Base-by-base conservation (phyloP, 2,329 filamentous ascomycete genomes). In the Aphanoascus verrucosus region DNA sequence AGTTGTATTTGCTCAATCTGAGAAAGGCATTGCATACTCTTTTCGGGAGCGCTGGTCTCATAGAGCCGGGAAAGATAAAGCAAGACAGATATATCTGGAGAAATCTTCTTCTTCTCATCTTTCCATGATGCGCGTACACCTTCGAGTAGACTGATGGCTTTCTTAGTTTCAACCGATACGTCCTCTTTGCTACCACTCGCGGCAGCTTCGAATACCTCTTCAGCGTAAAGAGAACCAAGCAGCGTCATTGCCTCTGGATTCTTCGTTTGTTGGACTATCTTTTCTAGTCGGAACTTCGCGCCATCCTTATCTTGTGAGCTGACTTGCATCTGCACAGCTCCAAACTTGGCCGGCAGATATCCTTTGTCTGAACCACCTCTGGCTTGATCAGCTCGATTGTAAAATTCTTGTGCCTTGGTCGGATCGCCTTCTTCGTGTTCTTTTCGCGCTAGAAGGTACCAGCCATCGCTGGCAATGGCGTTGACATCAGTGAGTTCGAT, bases 401-500 rank as follows among this genome's bases (percentile, higher is more conserved):
- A 98, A 68, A 85, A 94, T 63, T 95, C 88, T 17, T 79, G 81
- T 1, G 93, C 91, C 54, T 82, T 84, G 17, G 84, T 77, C 5
- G 81, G 71, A 55, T 96, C 83, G 41, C 85, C 85, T 55, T 82
- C 80, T 60, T 88, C 88, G 65, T 98, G 93, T 58, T 91, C 88
- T 67, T 94, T 96, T 56, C 90, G 80, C 28, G 89, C 93, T 40
- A 97, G 80, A 7, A 97, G 73, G 69, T 96, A 98, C 90, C 91
- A 97, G 35, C 93, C 94, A 66, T 98, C 94, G 70, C 91, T 95
- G 20, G 91, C 91, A 67, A 97, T 88, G 2, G 90, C 88, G 67
- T 95, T 95, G 61, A 97, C 88, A 65, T 98, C 93, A 1, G 93
- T 97, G 63, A 88, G 85, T 64, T 96, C 88, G 58, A 98, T 96